phyloP scores from a whole-genome alignment of 192 early-diverging fungal genomes.

The Lunasporangiospora selenospora region DNA sequence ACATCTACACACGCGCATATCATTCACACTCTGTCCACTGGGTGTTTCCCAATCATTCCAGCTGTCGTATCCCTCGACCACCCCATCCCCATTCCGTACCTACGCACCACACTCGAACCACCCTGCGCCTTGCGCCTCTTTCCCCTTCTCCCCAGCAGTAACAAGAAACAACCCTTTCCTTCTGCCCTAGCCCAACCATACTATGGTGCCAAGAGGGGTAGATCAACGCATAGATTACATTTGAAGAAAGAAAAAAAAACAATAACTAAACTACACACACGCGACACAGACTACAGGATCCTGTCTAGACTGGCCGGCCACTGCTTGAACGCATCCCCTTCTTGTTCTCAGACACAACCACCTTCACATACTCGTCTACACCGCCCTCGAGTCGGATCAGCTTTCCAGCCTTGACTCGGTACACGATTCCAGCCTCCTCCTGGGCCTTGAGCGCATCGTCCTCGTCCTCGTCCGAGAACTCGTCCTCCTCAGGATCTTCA shows the following conservation, averaged over 20 bases:
- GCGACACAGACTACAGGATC: constrained; percentile 11
- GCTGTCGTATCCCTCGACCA: too few species aligned
- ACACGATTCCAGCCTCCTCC: constrained; percentile 47
- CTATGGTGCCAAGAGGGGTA: not conserved
- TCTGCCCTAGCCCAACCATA: not conserved
- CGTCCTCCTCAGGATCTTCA: constrained; percentile 50
- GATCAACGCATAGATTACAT: not conserved
- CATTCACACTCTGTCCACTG: too few species aligned
- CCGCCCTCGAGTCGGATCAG: constrained; percentile 65
- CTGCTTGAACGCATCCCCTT: constrained; percentile 42
- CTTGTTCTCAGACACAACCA: constrained; percentile 45
- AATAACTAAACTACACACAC: constrained; percentile 4
- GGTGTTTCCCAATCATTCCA: too few species aligned
- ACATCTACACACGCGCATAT: too few species aligned
- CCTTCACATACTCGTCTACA: constrained; percentile 67
- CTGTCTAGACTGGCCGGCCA: constrained; percentile 42
- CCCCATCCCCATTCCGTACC: too few species aligned
- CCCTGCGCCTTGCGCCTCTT: too few species aligned
- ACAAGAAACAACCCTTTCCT: not conserved
- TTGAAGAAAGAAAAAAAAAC: not conserved
- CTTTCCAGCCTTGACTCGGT: constrained; percentile 57
- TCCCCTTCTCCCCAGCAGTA: too few species aligned
- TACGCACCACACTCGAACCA: too few species aligned
- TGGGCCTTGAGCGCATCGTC: constrained; percentile 10
- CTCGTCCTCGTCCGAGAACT: constrained; percentile 31